Conservation (phyloP, 1,139 yeast species). For the Zygosaccharomyces sapae region DNA sequence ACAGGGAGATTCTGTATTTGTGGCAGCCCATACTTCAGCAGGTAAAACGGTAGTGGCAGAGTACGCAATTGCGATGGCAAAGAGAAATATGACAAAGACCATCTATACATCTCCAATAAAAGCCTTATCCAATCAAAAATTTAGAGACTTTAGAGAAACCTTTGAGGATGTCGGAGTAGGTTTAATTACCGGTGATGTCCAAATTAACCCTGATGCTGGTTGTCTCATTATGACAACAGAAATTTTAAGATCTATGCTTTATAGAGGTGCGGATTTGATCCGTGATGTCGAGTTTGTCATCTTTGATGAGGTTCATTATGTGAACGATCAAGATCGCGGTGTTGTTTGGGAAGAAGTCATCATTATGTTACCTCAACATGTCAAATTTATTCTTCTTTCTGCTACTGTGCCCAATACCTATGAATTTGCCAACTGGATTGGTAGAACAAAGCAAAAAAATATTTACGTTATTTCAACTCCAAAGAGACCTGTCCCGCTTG, state of each 20-base stretch:
- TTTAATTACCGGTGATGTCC: constrained; percentile 95
- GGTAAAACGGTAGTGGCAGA: constrained; percentile 93
- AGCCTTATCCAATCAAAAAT: constrained; percentile 89
- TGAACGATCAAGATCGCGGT: constrained; percentile 94
- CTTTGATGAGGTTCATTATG: constrained; percentile 96
- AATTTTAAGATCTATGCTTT: constrained; percentile 88
- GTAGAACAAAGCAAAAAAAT: constrained; percentile 92
- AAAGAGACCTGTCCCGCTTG: constrained; percentile 92
- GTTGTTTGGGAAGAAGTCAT: constrained; percentile 99
- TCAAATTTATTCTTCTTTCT: constrained; percentile 78
- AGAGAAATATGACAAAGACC: constrained; percentile 84
- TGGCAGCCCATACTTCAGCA: constrained; percentile 96
- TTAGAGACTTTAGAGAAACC: constrained; percentile 81
- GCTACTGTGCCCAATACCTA: constrained; percentile 97
- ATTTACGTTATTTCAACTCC: constrained; percentile 94
- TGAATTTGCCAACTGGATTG: constrained; percentile 98
- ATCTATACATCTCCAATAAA: constrained; percentile 92
- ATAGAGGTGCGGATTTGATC: constrained; percentile 92
- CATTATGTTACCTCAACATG: constrained; percentile 93
- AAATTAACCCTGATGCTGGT: constrained; percentile 93
- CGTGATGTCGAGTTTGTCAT: constrained; percentile 97
- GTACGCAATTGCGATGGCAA: constrained; percentile 91
- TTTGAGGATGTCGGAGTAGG: constrained; percentile 86
- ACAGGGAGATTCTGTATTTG: constrained; percentile 95
- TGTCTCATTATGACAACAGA: constrained; percentile 98